Percentiles rank a stretch among this genome's conserved stretches.
Conservation (phyloP, 495 filamentous ascomycete species). For the Staphylotrichum longicolle region DNA sequence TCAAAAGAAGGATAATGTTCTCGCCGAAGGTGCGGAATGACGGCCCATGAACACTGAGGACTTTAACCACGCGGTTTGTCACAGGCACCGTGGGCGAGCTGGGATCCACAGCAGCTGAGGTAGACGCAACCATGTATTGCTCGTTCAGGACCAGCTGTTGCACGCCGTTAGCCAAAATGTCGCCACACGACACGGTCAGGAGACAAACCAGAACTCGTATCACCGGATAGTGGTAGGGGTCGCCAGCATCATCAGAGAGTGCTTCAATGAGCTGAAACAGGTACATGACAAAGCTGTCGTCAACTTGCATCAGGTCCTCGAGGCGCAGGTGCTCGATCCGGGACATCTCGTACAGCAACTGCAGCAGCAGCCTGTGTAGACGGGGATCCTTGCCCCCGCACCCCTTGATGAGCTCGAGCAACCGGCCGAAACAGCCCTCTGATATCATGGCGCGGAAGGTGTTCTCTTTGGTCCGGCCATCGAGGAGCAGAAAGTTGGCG, state of each 20-base stretch:
- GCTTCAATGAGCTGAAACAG: constrained; percentile 88
- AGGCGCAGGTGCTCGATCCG: constrained; percentile 77
- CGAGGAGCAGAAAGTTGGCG: constrained; percentile 82
- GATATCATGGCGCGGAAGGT: constrained; percentile 84
- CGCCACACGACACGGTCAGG: background rate
- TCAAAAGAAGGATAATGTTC: constrained; percentile 94
- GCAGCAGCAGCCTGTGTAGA: constrained; percentile 77
- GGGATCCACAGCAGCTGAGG: constrained; percentile 55
- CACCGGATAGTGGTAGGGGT: constrained; percentile 95
- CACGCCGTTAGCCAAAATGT: constrained; percentile 3
- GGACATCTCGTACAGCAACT: constrained; percentile 96
- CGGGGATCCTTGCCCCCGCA: constrained; percentile 61
- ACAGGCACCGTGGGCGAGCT: constrained; percentile 48
- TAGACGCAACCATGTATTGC: constrained; percentile 88
- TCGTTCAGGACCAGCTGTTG: constrained; percentile 89
- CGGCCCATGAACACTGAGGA: constrained; percentile 73
- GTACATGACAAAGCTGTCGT: constrained; percentile 80
- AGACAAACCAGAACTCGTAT: constrained; percentile 81
- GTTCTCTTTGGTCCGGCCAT: constrained; percentile 74
- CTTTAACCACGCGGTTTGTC: constrained; percentile 92
- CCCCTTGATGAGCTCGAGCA: constrained; percentile 76
- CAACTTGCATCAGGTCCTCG: constrained; percentile 75
- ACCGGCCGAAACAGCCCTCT: constrained; percentile 76
- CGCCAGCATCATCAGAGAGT: constrained; percentile 81
- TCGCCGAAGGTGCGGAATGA: constrained; percentile 93